Conservation (phyloP, 371 early-diverging fungal species). For the Nematocida sp. region DNA sequence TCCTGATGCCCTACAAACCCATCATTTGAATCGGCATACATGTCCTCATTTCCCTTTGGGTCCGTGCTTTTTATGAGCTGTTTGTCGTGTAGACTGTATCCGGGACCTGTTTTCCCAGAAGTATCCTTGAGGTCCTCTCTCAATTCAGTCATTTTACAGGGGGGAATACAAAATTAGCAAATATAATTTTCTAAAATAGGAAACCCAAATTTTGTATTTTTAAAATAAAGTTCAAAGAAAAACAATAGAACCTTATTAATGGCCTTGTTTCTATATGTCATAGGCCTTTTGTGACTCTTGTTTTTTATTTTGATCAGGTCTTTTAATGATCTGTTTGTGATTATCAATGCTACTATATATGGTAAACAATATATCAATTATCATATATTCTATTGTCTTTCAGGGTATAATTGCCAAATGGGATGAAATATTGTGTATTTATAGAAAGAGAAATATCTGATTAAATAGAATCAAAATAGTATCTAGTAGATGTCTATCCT, state of each 20-base stretch:
- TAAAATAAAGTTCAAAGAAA: too few species aligned
- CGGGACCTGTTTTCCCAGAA: constrained; percentile 2
- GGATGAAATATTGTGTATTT: too few species aligned
- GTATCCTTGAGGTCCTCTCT: constrained; percentile 14
- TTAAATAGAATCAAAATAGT: too few species aligned
- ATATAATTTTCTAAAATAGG: constrained; percentile 55
- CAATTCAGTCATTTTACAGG: constrained; percentile 43
- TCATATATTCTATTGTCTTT: too few species aligned
- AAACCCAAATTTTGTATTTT: constrained; percentile 13
- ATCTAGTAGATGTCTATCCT: too few species aligned
- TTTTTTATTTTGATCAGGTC: constrained; percentile 18
- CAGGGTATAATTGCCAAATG: too few species aligned
- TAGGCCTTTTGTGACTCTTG: too few species aligned
- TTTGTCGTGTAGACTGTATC: constrained; percentile 30
- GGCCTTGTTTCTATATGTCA: too few species aligned
- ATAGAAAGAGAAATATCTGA: too few species aligned
- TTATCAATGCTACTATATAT: too few species aligned
- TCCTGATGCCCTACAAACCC: constrained; percentile 22
- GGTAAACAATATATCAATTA: too few species aligned
- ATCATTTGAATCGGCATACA: background rate
- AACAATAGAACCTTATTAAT: too few species aligned
- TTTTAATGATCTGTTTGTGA: constrained; percentile 21
- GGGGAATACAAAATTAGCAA: constrained; percentile 51
- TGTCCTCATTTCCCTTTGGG: constrained; percentile 21
- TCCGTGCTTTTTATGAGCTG: constrained; percentile 26